Evolutionary conservation across 768 basidiomycete species (phyloP).

Genomic region (Macrolepiota albuminosa): DNA sequence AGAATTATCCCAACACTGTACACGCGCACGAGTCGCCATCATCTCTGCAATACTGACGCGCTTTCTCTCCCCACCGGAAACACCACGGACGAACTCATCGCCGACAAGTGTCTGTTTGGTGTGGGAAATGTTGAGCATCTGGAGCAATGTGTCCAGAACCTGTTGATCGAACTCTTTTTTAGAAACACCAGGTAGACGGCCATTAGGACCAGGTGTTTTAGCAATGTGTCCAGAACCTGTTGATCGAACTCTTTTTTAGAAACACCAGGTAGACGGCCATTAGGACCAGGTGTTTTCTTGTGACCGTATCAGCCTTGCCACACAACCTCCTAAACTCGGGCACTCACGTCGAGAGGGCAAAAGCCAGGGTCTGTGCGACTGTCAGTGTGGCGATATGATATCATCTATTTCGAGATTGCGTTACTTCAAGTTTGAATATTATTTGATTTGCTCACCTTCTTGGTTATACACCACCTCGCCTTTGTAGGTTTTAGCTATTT

Average conservation of each 20-base stretch:
- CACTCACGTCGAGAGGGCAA: slow-evolving; percentile 56
- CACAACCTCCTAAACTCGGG: not conserved
- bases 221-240: slow-evolving; percentile 54
- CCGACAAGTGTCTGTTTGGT: slow-evolving; percentile 79
- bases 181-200: slow-evolving; percentile 64
- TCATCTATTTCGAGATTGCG: slow-evolving; percentile 45
- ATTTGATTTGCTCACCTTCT: slow-evolving; percentile 42
- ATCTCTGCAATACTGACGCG: slow-evolving; percentile 82
- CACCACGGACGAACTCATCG: slow-evolving; percentile 79
- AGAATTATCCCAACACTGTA: slow-evolving; percentile 83
- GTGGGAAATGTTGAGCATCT: slow-evolving; percentile 82
- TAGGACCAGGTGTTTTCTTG: slow-evolving; percentile 67
- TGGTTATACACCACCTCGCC: slow-evolving; percentile 80
- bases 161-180: slow-evolving; percentile 51
- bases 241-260: slow-evolving; percentile 53
- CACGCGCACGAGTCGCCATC: slow-evolving; percentile 75
- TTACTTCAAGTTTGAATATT: not conserved
- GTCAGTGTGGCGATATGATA: slow-evolving; percentile 80
- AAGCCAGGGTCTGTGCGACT: slow-evolving; percentile 71
- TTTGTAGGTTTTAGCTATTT: slow-evolving; percentile 72
- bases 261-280: slow-evolving; percentile 65
- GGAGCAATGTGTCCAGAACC: slow-evolving; percentile 59
- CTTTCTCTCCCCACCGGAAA: slow-evolving; percentile 79
- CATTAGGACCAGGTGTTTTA: slow-evolving; percentile 73
- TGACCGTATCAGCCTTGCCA: slow-evolving; percentile 3